phyloP scores from a whole-genome alignment of 257 asterid genomes.

The Nicotiana benthamiana region DNA sequence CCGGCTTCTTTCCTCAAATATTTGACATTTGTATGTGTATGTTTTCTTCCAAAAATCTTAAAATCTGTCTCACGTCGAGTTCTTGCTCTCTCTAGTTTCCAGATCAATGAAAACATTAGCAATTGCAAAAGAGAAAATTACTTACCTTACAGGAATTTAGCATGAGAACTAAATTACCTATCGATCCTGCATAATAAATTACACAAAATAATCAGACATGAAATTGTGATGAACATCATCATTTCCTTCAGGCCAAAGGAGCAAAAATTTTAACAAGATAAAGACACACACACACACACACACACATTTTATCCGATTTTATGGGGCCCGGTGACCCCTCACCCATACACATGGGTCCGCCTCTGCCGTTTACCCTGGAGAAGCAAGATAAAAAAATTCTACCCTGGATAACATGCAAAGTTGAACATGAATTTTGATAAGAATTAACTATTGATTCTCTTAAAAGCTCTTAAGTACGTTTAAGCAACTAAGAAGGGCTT shows the following conservation, averaged over 20 bases:
- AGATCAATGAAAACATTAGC: not conserved
- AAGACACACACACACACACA: not conserved
- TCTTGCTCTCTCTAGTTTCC: not conserved
- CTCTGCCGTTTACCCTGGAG: not conserved
- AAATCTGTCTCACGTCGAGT: not conserved
- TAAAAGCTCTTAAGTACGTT: not conserved
- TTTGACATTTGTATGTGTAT: not conserved
- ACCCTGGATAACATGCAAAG: not conserved
- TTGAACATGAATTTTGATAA: not conserved
- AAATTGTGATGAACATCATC: not conserved
- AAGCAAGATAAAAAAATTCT: slow-evolving; percentile 3
- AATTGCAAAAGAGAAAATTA: not conserved
- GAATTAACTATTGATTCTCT: not conserved
- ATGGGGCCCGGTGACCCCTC: too few relatives aligned
- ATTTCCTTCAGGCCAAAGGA: not conserved
- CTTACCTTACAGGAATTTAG: slow-evolving; percentile 4
- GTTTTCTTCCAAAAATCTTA: not conserved
- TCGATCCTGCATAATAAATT: slow-evolving; percentile 8
- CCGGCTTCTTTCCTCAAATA: not conserved
- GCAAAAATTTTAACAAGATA: not conserved
- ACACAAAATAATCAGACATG: slow-evolving; percentile 1
- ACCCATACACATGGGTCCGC: too few relatives aligned
- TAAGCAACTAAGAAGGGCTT: not conserved
- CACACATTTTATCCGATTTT: too few relatives aligned
- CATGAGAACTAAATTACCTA: not conserved